Percentiles rank a stretch among this genome's conserved stretches.
These are phyloP conservation scores for Umbilicus rupestris DNA, from an alignment of 164 flowering plant genomes.

Conservation along the genomic window DNA sequence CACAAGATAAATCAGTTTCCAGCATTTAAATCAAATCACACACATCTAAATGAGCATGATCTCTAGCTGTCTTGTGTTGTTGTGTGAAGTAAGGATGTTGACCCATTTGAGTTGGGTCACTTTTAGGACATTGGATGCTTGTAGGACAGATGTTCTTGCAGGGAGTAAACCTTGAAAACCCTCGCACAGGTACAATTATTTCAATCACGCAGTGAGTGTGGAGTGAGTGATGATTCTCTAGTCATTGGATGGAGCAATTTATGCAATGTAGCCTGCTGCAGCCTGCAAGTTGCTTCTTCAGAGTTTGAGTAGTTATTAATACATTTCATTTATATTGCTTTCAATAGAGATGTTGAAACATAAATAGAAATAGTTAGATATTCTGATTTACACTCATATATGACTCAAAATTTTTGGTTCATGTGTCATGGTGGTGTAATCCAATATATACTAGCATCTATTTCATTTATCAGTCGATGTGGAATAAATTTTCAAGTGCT, in stretches of 20 bases:
- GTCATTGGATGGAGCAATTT: too few relatives aligned
- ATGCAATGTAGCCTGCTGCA: too few relatives aligned
- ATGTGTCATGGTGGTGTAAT: too few relatives aligned
- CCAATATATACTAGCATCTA: too few relatives aligned
- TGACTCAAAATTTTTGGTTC: too few relatives aligned
- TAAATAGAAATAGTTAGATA: too few relatives aligned
- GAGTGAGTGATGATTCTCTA: not conserved
- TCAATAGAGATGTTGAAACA: not conserved
- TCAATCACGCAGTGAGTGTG: conserved; percentile 5
- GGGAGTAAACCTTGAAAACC: conserved; percentile 6
- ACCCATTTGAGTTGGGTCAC: not conserved
- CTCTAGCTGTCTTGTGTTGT: not conserved
- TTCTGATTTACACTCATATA: too few relatives aligned
- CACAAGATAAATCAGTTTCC: not conserved
- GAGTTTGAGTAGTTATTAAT: not conserved
- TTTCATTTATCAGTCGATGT: too few relatives aligned
- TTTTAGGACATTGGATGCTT: conserved; percentile 5
- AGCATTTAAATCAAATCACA: not conserved
- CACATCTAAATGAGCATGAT: not conserved
- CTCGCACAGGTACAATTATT: not conserved
- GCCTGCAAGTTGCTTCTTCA: not conserved
- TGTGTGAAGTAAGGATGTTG: not conserved
- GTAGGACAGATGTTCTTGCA: conserved; percentile 6
- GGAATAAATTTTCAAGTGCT: too few relatives aligned
- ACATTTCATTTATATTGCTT: conserved; percentile 1